phyloP scores from a whole-genome alignment of 306 rosid species.

The Dalbergia cultrata region DNA sequence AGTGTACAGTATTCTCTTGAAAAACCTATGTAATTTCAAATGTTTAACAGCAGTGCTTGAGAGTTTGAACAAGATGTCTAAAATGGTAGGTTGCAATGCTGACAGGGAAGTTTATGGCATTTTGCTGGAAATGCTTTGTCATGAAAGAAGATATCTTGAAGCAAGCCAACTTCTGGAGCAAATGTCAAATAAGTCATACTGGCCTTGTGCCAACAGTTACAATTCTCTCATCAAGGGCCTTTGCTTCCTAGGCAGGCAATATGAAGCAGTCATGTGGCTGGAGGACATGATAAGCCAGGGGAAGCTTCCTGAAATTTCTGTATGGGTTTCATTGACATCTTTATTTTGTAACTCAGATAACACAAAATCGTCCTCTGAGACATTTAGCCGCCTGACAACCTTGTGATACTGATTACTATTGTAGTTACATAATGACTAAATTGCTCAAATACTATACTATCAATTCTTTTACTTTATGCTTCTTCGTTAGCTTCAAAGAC shows the following conservation, averaged over 20 bases:
- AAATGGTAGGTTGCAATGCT: conserved; percentile 42
- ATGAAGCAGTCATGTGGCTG: conserved; percentile 66
- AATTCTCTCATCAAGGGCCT: conserved; percentile 60
- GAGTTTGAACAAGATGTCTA: conserved; percentile 61
- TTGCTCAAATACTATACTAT: neutral
- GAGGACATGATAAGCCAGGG: conserved; percentile 72
- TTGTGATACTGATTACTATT: conserved; percentile 44
- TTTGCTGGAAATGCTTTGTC: conserved; percentile 57
- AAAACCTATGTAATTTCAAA: conserved; percentile 47
- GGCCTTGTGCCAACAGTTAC: conserved; percentile 57
- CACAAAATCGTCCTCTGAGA: conserved; percentile 36
- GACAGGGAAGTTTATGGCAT: conserved; percentile 54
- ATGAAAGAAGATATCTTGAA: conserved; percentile 51
- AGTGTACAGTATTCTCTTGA: conserved; percentile 51
- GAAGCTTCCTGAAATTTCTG: conserved; percentile 54
- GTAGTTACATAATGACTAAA: neutral
- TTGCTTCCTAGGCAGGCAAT: conserved; percentile 57
- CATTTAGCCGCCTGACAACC: conserved; percentile 44
- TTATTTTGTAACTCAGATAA: conserved; percentile 47
- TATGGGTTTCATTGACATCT: conserved; percentile 54
- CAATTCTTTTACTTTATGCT: conserved; percentile 1
- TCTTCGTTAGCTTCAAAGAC: conserved; percentile 14
- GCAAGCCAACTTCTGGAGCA: conserved; percentile 61
- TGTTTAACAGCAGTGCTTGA: conserved; percentile 39
- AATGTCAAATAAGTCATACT: conserved; percentile 62